A percentile compares a stretch with the other conserved stretches of the same genome.
Evolutionary conservation across 2,329 filamentous ascomycete species (phyloP).

Genomic region (Paraphaeosphaeria minitans): DNA sequence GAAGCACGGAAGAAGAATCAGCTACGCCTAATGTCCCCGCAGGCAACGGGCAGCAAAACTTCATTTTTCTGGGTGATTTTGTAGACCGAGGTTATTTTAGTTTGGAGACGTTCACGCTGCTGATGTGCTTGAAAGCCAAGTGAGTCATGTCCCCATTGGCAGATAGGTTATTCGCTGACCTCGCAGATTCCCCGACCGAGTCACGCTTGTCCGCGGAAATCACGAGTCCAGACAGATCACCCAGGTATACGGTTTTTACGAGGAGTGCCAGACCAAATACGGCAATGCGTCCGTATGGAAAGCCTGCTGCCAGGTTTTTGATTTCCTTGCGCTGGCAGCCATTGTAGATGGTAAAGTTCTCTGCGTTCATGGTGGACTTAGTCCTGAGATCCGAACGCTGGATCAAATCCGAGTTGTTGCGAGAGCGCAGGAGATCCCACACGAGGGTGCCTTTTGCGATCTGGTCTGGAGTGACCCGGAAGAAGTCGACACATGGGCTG

Average conservation of each 20-base stretch:
- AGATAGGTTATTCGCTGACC: conserved; percentile 11
- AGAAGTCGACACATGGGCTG: conserved; percentile 71
- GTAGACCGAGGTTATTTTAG: conserved; percentile 77
- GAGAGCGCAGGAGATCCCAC: conserved; percentile 89
- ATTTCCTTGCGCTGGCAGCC: conserved; percentile 95
- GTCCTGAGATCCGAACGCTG: conserved; percentile 93
- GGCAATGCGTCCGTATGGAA: conserved; percentile 99
- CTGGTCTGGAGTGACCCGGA: conserved; percentile 90
- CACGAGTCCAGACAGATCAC: conserved; percentile 99
- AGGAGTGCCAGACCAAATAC: conserved; percentile 98
- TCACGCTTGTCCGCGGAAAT: conserved; percentile 77
- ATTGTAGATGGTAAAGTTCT: conserved; percentile 99
- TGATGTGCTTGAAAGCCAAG: conserved; percentile 76
- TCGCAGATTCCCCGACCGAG: conserved; percentile 69
- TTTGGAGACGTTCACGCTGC: conserved; percentile 72
- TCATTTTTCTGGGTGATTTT: conserved; percentile 72
- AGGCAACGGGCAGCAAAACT: conserved; percentile 68
- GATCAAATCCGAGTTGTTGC: conserved; percentile 81
- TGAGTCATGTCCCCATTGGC: conserved; percentile 42
- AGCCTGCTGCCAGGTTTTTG: conserved; percentile 98
- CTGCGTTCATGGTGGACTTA: conserved; percentile 95
- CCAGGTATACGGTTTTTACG: conserved; percentile 99
- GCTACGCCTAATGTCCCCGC: conserved; percentile 48
- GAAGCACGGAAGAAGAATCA: conserved; percentile 50
- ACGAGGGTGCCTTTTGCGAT: conserved; percentile 98